Conservation (phyloP, 2,329 filamentous ascomycete species). For the Pseudocercospora crystallina region DNA sequence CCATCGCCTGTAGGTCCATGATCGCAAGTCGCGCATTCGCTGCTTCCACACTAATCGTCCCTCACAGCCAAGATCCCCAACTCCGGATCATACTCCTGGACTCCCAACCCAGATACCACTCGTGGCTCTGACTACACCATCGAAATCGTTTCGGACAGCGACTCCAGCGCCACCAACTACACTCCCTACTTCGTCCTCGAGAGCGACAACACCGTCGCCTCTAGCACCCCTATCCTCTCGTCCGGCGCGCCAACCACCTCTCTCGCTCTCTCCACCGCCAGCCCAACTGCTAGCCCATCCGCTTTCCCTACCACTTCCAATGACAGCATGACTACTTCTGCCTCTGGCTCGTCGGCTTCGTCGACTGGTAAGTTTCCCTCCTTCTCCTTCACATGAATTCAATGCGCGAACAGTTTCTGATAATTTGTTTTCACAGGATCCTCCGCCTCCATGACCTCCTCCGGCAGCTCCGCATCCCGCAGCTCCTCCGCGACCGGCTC, state of each 20-base stretch:
- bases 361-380: not conserved
- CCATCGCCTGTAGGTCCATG: constrained; percentile 33
- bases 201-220: constrained; percentile 43
- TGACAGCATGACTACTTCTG: constrained; percentile 9
- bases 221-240: constrained; percentile 29
- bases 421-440: not conserved
- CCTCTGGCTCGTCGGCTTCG: not conserved
- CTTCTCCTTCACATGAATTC: not conserved
- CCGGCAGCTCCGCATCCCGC: constrained; percentile 4
- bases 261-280: constrained; percentile 23
- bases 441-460: constrained; percentile 5
- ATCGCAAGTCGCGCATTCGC: not conserved
- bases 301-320: constrained; percentile 11
- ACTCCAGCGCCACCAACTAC: constrained; percentile 51
- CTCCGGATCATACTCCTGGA: constrained; percentile 51
- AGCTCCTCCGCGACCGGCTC: constrained; percentile 8
- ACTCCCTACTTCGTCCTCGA: constrained; percentile 52
- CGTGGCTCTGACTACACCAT: constrained; percentile 53
- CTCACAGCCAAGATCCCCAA: constrained; percentile 49
- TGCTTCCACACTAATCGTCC: constrained; percentile 7
- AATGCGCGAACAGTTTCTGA: too few species aligned
- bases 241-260: constrained; percentile 34
- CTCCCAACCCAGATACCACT: constrained; percentile 41
- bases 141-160: constrained; percentile 51
- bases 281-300: constrained; percentile 28